These are phyloP conservation scores for Polysphondylium violaceum DNA, from an alignment of 78 protist genomes.

Conservation along the genomic window DNA sequence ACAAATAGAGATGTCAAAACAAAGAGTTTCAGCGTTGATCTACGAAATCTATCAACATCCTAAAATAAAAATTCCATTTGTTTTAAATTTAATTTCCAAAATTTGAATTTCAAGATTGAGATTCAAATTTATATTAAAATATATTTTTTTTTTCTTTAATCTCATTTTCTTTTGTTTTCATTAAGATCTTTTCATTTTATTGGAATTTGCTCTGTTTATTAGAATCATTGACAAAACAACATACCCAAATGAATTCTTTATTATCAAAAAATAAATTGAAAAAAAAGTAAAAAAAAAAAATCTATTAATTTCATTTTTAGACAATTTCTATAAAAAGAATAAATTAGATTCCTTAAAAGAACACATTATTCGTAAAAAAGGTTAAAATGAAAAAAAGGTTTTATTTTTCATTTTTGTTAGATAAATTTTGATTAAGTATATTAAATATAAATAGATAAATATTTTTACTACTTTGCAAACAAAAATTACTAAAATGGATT, in stretches of 20 bases:
- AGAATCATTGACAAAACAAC: neutral
- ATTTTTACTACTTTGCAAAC: too few species aligned
- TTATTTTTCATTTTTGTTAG: too few species aligned
- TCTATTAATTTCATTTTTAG: too few species aligned
- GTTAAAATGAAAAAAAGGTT: too few species aligned
- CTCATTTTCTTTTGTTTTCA: neutral
- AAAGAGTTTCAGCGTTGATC: too few species aligned
- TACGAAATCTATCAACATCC: too few species aligned
- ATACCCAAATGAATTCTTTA: too few species aligned
- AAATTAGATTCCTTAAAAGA: neutral
- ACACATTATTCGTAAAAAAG: neutral
- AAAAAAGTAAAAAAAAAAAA: neutral
- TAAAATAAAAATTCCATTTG: too few species aligned
- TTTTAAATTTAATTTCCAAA: too few species aligned
- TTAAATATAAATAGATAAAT: neutral
- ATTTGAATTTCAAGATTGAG: too few species aligned
- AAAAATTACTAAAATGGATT: slow-evolving; percentile 16
- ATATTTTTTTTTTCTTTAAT: neutral
- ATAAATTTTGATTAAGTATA: neutral
- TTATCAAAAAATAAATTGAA: neutral
- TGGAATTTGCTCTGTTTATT: neutral
- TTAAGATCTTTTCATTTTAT: neutral
- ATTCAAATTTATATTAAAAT: too few species aligned
- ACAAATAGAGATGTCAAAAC: too few species aligned
- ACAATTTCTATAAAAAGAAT: neutral